These are phyloP conservation scores for Batkoa obscura DNA, from an alignment of 371 early-diverging fungal genomes.

Conservation along the genomic window DNA sequence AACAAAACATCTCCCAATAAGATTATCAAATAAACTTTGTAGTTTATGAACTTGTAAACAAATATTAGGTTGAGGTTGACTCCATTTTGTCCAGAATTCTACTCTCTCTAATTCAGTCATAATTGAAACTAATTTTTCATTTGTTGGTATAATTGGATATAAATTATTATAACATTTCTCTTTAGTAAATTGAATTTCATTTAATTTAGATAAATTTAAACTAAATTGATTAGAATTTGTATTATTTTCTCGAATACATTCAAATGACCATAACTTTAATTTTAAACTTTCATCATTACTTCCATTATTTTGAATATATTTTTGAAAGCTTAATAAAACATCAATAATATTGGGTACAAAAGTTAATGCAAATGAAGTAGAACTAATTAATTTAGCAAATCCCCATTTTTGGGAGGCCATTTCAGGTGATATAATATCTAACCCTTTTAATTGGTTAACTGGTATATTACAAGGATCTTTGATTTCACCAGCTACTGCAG, in stretches of 20 bases:
- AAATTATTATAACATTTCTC: background rate
- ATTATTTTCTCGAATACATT: slow-evolving; percentile 5
- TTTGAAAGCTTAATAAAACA: background rate
- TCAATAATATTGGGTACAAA: slow-evolving; percentile 5
- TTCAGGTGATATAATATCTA: background rate
- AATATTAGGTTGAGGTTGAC: slow-evolving; percentile 1
- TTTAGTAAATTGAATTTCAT: background rate
- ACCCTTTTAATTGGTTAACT: background rate
- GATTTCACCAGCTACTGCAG: background rate
- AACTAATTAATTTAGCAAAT: slow-evolving; percentile 1
- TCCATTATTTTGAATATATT: background rate
- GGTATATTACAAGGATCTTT: slow-evolving; percentile 2
- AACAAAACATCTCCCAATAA: background rate
- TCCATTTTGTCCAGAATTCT: slow-evolving; percentile 6
- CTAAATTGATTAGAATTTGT: background rate
- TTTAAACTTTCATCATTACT: too few species aligned
- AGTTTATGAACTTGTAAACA: background rate
- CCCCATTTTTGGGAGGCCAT: slow-evolving; percentile 1
- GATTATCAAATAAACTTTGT: background rate
- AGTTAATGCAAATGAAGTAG: background rate
- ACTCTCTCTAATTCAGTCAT: background rate
- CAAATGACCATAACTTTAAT: background rate
- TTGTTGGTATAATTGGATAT: background rate
- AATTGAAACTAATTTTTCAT: background rate
- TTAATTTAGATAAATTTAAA: background rate